Evolutionary conservation across 2,329 filamentous ascomycete species (phyloP), one percentile per base, ranked within the genome.

Genomic region (Penicillium sp.): DNA sequence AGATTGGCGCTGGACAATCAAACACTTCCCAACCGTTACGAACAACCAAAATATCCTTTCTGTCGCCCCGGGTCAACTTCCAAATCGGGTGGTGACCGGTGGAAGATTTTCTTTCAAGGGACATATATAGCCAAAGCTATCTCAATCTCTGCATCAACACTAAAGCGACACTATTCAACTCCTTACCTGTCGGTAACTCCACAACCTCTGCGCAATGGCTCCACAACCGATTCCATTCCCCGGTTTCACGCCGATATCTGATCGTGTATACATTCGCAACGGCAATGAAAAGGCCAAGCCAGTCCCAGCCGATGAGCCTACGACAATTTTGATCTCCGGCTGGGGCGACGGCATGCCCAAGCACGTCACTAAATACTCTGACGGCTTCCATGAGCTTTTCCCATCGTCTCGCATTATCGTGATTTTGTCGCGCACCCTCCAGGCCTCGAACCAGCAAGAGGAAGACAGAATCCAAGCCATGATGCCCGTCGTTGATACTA

Each of bases 291-390:
- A 56, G 14, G 34, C 56, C 48, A 54, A 53, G 5, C 52, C 54
- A 11, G 67, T 74, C 10, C 67, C 74, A 40, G 66, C 73, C 13
- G 46, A 61, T 4, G 57, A 66, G 42, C 63, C 63, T 43, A 65
- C 63, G 16, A 64, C 63, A 4, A 60, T 65, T 32, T 63, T 85
- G 43, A 74, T 86, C 55, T 85, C 79, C 66, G 78, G 81, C 62
- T 86, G 82, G 83, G 82, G 83, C 49, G 83, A 86, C 57, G 81
- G 79, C 21, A 69, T 72, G 11, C 78, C 82, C 2, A 82, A 80
- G 57, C 78, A 86, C 64, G 75, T 85, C 27, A 71, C 74, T 54
- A 86, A 86, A 65, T 86, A 85, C 61, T 73, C 78, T 13, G 75
- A 79, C 11, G 80, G 79, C 27, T 85, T 81, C 67, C 75, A 75